Base-by-base conservation (phyloP, 192 early-diverging fungal genomes). In the Haplosporangium gracile region DNA sequence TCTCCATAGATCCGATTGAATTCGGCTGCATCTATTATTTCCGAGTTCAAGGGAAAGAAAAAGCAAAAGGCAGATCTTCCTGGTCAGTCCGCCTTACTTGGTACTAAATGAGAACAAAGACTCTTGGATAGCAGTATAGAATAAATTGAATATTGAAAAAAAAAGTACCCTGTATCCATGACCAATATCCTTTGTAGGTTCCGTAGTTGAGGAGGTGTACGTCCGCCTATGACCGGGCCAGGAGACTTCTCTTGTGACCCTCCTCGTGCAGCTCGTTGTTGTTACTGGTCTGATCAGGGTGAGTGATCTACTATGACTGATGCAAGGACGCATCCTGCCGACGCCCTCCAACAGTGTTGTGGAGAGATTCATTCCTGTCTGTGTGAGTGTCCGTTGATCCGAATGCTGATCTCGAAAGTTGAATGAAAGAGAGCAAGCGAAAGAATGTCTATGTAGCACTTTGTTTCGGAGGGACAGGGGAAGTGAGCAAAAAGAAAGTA, bases 1-100 rank as follows among this genome's bases (percentile, higher is more conserved):
- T 83, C 45, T 96, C 94, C 13, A 95, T 79, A 18, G 74, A 13
- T 70, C 75, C 79, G 9, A 68, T 47, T n/a, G 77, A 53, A 24
- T 79, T 79, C 20, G 84, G 70, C 11, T 77, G 29, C 72, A 77
- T 81, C 79, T 86, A 70, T 13, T 65, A 24, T 24, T 29, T 60
- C 40, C 18, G 22, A 16, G n/a, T 18, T 5, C 20, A 51, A 22
- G 5, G 20, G 4, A 20, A 0, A 5, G 15, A 51, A 1, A 51
- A 22, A 22, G 5, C 5, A 22, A 4, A 22, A 22, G n/a, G n/a
- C 20, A 51, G 5, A 10, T 43, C 5, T 43, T 22, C 16, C 49
- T 51, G 20, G 49, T 51, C 20, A 51, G 49, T 51, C 16, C 49
- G 20, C 49, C 16, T 11, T 2, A 8, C 42, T 43, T 68, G 20